These are phyloP conservation scores for Conoideocrella luteorostrata DNA, from an alignment of 2,329 filamentous ascomycete species.

Conservation along the genomic window DNA sequence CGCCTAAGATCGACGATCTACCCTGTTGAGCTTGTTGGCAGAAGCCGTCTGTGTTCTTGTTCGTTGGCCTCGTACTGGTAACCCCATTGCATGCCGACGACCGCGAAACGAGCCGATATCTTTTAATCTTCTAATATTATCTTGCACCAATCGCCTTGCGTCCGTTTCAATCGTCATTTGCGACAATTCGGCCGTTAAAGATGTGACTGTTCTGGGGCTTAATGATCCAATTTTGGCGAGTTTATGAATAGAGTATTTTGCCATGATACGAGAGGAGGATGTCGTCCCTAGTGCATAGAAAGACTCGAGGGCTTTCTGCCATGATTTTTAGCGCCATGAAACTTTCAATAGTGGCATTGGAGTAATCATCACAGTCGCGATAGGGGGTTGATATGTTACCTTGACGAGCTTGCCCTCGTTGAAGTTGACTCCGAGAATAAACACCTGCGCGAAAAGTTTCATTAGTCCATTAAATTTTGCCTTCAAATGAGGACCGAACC, in stretches of 20 bases:
- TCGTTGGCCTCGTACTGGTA: conserved; percentile 85
- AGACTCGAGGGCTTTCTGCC: conserved; percentile 64
- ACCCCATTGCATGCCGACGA: conserved; percentile 81
- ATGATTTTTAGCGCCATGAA: conserved; percentile 1
- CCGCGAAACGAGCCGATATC: conserved; percentile 90
- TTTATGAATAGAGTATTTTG: conserved; percentile 83
- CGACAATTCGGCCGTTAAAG: conserved; percentile 77
- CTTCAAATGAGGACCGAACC: not conserved
- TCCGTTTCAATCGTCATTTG: conserved; percentile 94
- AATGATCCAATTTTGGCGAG: conserved; percentile 72
- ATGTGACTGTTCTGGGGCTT: conserved; percentile 68
- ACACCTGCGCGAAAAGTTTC: conserved; percentile 48
- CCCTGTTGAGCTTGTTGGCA: conserved; percentile 54
- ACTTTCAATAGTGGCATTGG: not conserved
- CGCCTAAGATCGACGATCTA: conserved; percentile 33
- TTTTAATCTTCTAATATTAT: conserved; percentile 79
- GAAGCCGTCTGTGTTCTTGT: conserved; percentile 69
- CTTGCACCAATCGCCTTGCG: conserved; percentile 65
- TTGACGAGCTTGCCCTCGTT: conserved; percentile 75
- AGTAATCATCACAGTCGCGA: not conserved
- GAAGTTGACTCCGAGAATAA: conserved; percentile 84
- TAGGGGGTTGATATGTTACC: conserved; percentile 39
- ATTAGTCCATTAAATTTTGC: not conserved
- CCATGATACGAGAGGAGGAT: conserved; percentile 68
- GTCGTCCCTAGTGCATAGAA: conserved; percentile 82